These are phyloP conservation scores for Cladosporium colombiae DNA, from an alignment of 2,329 filamentous ascomycete genomes.

Conservation along the genomic window DNA sequence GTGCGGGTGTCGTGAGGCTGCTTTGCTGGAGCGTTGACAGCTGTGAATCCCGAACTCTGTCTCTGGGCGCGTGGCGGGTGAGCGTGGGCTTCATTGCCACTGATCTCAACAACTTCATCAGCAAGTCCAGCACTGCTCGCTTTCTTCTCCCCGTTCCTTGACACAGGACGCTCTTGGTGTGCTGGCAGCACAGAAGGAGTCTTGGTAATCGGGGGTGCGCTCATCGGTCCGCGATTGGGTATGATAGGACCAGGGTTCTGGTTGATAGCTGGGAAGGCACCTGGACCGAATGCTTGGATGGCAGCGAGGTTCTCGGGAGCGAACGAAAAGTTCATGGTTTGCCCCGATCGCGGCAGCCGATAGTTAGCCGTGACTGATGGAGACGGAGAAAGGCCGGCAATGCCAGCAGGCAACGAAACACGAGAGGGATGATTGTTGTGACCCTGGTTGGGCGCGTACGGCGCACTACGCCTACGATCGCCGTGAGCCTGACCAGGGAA, in stretches of 20 bases:
- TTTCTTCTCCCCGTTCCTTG: neutral
- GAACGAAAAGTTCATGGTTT: conserved; percentile 36
- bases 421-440: neutral
- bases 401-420: neutral
- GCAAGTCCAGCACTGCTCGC: neutral
- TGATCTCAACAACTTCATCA: neutral
- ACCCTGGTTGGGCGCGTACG: neutral
- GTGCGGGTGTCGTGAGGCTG: neutral
- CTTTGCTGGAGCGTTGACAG: conserved; percentile 20
- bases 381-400: neutral
- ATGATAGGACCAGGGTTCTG: neutral
- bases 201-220: neutral
- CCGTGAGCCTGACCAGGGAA: neutral
- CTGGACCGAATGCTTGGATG: conserved; percentile 26
- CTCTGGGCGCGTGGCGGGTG: neutral
- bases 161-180: neutral
- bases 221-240: conserved; percentile 6
- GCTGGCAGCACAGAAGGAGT: neutral
- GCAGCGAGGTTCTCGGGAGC: conserved; percentile 27
- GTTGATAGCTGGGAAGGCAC: conserved; percentile 25
- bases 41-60: conserved; percentile 20
- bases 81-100: neutral
- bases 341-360: conserved; percentile 29
- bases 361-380: neutral
- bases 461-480: conserved; percentile 10